A percentile compares a stretch with the other conserved stretches of the same genome.
phyloP scores from a whole-genome alignment of 768 basidiomycete species.

The Leccinum incarnatum region DNA sequence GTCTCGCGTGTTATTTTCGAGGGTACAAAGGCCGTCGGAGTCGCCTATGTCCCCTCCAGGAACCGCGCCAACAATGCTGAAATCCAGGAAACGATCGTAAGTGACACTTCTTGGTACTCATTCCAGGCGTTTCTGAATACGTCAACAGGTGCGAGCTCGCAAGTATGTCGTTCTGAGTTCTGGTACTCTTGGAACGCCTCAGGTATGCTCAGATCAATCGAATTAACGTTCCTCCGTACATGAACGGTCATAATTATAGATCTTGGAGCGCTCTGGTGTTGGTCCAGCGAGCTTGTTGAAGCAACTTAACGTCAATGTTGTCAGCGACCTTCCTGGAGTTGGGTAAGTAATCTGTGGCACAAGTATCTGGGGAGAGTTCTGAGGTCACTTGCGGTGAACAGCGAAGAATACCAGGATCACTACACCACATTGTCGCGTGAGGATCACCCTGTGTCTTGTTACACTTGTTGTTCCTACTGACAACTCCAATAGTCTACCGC shows the following conservation, averaged over 20 bases:
- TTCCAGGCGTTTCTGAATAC: not conserved
- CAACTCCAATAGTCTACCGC: constrained; percentile 48
- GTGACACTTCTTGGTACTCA: not conserved
- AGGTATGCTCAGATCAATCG: constrained; percentile 20
- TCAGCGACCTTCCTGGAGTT: constrained; percentile 69
- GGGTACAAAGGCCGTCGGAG: constrained; percentile 67
- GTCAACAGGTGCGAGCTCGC: constrained; percentile 46
- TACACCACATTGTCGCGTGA: constrained; percentile 65
- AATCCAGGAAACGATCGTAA: constrained; percentile 55
- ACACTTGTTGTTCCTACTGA: not conserved
- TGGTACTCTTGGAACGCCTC: constrained; percentile 69
- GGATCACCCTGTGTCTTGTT: constrained; percentile 12
- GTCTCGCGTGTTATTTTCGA: constrained; percentile 71
- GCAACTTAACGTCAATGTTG: constrained; percentile 56
- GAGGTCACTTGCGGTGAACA: constrained; percentile 20
- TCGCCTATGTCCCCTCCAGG: constrained; percentile 63
- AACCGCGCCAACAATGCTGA: constrained; percentile 53
- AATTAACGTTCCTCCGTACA: not conserved
- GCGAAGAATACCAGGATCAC: constrained; percentile 73
- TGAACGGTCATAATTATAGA: constrained; percentile 31
- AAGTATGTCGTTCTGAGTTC: constrained; percentile 65
- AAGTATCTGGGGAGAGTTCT: not conserved
- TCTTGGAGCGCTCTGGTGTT: constrained; percentile 71
- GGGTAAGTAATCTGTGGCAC: constrained; percentile 41
- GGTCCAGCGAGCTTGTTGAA: constrained; percentile 53